phyloP scores from a whole-genome alignment of 495 filamentous ascomycete species.

The Chaetomium cochliodes region DNA sequence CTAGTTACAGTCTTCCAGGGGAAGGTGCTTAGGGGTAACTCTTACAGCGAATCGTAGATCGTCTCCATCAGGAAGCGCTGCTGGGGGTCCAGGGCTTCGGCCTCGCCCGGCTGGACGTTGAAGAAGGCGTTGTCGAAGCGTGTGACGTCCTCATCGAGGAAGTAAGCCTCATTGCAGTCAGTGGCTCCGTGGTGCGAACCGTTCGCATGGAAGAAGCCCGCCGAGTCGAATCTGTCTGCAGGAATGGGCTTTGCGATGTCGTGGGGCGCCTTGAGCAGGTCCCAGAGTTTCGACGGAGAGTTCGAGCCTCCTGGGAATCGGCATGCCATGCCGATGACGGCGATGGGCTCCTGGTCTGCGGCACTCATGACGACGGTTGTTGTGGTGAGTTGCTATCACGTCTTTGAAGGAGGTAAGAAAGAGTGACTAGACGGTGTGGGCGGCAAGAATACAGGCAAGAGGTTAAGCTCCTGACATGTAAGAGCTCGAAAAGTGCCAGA shows the following conservation, averaged over 20 bases:
- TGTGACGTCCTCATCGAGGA: slow-evolving; percentile 43
- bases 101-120: slow-evolving; percentile 46
- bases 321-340: slow-evolving; percentile 29
- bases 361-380: background rate
- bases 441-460: background rate
- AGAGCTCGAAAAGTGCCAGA: background rate
- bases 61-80: slow-evolving; percentile 51
- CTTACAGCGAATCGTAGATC: slow-evolving; percentile 56
- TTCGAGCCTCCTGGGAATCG: slow-evolving; percentile 28
- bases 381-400: background rate
- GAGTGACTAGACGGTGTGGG: background rate
- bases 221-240: slow-evolving; percentile 16
- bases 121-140: slow-evolving; percentile 56
- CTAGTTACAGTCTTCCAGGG: too few species aligned
- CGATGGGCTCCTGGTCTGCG: slow-evolving; percentile 27
- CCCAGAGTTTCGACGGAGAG: slow-evolving; percentile 27
- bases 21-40: slow-evolving; percentile 47
- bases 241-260: slow-evolving; percentile 18
- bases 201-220: slow-evolving; percentile 46
- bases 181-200: slow-evolving; percentile 42
- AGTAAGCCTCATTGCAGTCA: slow-evolving; percentile 60
- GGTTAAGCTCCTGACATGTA: background rate
- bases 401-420: background rate
- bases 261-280: slow-evolving; percentile 21
- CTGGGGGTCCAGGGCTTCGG: slow-evolving; percentile 53